Evolutionary conservation across 2,329 filamentous ascomycete species (phyloP).

Genomic region (Fusarium sp.): DNA sequence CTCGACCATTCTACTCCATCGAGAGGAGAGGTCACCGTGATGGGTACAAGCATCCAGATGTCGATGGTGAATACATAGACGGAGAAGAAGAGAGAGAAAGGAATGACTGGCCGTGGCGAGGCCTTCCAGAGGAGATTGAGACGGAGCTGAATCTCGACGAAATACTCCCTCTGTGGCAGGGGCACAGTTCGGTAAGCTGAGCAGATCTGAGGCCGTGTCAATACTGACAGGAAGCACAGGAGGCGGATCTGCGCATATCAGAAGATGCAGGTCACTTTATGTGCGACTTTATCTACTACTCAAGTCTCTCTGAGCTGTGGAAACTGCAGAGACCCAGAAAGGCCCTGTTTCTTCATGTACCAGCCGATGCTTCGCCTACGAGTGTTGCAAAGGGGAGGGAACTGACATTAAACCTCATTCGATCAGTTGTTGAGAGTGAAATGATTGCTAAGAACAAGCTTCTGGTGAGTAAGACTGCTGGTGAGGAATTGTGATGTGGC

Average conservation of each 20-base stretch:
- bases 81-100: slow-evolving; percentile 60
- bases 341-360: slow-evolving; percentile 79
- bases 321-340: slow-evolving; percentile 57
- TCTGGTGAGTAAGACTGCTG: not conserved
- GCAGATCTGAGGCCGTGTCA: not conserved
- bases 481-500: not conserved
- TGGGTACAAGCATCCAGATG: slow-evolving; percentile 75
- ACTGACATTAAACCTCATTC: slow-evolving; percentile 63
- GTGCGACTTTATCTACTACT: slow-evolving; percentile 83
- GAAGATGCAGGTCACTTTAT: slow-evolving; percentile 77
- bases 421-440: slow-evolving; percentile 65
- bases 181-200: slow-evolving; percentile 56
- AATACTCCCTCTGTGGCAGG: slow-evolving; percentile 65
- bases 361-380: slow-evolving; percentile 63
- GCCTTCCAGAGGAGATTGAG: slow-evolving; percentile 62
- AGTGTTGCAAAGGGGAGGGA: slow-evolving; percentile 60
- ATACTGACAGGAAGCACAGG: slow-evolving; percentile 42
- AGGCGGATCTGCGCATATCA: slow-evolving; percentile 65
- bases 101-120: slow-evolving; percentile 64
- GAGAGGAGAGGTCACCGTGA: slow-evolving; percentile 77
- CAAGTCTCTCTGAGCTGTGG: slow-evolving; percentile 67
- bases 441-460: slow-evolving; percentile 34
- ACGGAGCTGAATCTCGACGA: slow-evolving; percentile 67
- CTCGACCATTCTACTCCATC: slow-evolving; percentile 71
- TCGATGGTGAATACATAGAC: slow-evolving; percentile 69